Evolutionary conservation across 768 basidiomycete species (phyloP), one percentile per base, ranked within the genome.

Genomic region (Suillus spraguei): DNA sequence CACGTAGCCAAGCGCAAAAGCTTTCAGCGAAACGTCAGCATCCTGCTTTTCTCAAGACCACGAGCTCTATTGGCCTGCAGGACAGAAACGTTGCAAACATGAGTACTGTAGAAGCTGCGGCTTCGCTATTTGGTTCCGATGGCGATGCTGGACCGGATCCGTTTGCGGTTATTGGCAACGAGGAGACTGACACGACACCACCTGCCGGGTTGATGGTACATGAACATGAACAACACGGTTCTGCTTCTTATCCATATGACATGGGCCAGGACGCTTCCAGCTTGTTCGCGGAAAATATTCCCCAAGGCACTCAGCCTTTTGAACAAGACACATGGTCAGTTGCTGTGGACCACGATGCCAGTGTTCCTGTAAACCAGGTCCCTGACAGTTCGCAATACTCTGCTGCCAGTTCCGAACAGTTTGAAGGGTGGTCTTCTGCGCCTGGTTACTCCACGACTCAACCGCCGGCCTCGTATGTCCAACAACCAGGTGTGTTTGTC

Each of bases 71-170:
- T 67, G 35, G 61, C 49, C 64, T 53, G 53, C 61, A 66, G 59
- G 42, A 53, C 56, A 52, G 60, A 71, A 74, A 77, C 74, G 74
- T 67, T 77, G 72, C 66, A 74, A 69, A 70, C 70, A 89, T 90
- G 88, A 83, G 79, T 73, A 80, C 81, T 67, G 85, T 89, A 62
- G 90, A 92, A 80, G 87, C 90, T 67, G 92, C 92, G 41, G 89
- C 91, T 59, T 87, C 90, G 63, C 88, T 94, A 53, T 94, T 94
- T 80, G 90, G 87, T 65, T 77, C 84, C 60, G 84, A 85, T 38
- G 67, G 66, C 42, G 89, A 91, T 71, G 70, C 85, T 59, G 78
- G 78, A 20, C 79, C 83, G 38, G 89, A 91, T 77, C 84, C 85
- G 60, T 90, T 90, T 78, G 83, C 88, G 65, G 77, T 81, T 61